Percentiles rank a stretch among this genome's conserved stretches.
Evolutionary conservation across 2,329 filamentous ascomycete species (phyloP).

Genomic region (Mycosphaerella sp.): DNA sequence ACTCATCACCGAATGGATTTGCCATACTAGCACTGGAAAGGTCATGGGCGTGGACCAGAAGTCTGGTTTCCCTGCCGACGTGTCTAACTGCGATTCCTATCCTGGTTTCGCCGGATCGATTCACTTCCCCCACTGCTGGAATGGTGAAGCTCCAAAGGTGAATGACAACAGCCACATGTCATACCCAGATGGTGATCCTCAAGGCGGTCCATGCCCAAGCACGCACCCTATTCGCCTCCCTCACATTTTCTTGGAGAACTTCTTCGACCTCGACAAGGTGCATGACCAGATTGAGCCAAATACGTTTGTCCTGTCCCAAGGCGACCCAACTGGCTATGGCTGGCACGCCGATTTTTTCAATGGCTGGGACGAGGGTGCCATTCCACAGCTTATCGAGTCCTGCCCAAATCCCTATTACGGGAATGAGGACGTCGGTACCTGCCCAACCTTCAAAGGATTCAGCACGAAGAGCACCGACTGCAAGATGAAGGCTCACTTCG

Average conservation of each 20-base stretch:
- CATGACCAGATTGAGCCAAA: slow-evolving; percentile 34
- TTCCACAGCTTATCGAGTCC: slow-evolving; percentile 61
- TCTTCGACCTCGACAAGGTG: slow-evolving; percentile 34
- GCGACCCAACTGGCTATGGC: slow-evolving; percentile 47
- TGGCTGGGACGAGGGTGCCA: slow-evolving; percentile 49
- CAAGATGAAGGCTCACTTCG: slow-evolving; percentile 40
- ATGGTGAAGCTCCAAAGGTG: slow-evolving; percentile 45
- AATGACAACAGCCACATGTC: slow-evolving; percentile 50
- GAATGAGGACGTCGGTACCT: slow-evolving; percentile 59
- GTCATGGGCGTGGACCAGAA: slow-evolving; percentile 40
- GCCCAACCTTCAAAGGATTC: slow-evolving; percentile 38
- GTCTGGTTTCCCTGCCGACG: slow-evolving; percentile 54
- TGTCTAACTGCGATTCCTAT: slow-evolving; percentile 56
- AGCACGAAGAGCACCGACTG: slow-evolving; percentile 37
- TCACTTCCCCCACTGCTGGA: slow-evolving; percentile 69
- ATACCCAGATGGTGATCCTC: slow-evolving; percentile 48
- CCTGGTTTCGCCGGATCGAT: slow-evolving; percentile 56
- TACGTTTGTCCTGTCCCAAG: slow-evolving; percentile 43
- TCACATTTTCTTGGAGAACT: slow-evolving; percentile 49
- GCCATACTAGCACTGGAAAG: slow-evolving; percentile 44
- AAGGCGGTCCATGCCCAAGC: slow-evolving; percentile 49
- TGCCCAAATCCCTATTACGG: slow-evolving; percentile 56
- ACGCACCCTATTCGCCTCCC: slow-evolving; percentile 51
- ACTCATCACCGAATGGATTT: slow-evolving; percentile 47
- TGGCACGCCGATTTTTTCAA: slow-evolving; percentile 51